phyloP scores from a whole-genome alignment of 192 early-diverging fungal genomes.

The Paraglomus brasilianum region DNA sequence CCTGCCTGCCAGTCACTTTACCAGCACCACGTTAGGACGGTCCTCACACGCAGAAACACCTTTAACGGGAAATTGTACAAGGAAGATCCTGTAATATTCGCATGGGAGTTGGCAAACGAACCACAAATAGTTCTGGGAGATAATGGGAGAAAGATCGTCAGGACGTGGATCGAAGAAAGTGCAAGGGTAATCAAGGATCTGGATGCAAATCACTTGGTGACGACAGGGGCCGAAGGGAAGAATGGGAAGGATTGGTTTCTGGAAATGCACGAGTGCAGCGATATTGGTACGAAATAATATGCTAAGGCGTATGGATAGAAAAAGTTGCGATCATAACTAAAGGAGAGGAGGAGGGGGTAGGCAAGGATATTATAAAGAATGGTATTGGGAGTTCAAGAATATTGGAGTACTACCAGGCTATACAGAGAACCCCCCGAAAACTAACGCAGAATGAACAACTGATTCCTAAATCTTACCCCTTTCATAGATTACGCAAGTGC shows the following conservation, averaged over 20 bases:
- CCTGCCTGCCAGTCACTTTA: conserved; percentile 41
- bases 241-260: conserved; percentile 50
- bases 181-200: conserved; percentile 49
- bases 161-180: conserved; percentile 52
- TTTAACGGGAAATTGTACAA: conserved; percentile 50
- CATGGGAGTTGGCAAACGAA: conserved; percentile 74
- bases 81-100: conserved; percentile 60
- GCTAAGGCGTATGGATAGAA: no score
- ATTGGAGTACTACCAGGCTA: background rate
- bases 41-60: conserved; percentile 49
- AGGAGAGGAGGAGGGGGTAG: conserved; percentile 52
- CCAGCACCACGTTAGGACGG: conserved; percentile 43
- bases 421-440: conserved; percentile 7
- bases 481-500: conserved; percentile 17
- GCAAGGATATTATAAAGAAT: conserved; percentile 47
- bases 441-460: conserved; percentile 4
- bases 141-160: conserved; percentile 26
- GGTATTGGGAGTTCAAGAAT: no score
- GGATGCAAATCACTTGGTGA: conserved; percentile 58
- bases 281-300: conserved; percentile 53
- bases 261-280: conserved; percentile 43
- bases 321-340: no score
- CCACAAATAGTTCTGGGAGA: conserved; percentile 48
- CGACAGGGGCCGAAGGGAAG: conserved; percentile 66
- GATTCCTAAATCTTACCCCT: conserved; percentile 13